Conservation (phyloP, 371 early-diverging fungal genomes). For the Capillidium rhysosporum region DNA sequence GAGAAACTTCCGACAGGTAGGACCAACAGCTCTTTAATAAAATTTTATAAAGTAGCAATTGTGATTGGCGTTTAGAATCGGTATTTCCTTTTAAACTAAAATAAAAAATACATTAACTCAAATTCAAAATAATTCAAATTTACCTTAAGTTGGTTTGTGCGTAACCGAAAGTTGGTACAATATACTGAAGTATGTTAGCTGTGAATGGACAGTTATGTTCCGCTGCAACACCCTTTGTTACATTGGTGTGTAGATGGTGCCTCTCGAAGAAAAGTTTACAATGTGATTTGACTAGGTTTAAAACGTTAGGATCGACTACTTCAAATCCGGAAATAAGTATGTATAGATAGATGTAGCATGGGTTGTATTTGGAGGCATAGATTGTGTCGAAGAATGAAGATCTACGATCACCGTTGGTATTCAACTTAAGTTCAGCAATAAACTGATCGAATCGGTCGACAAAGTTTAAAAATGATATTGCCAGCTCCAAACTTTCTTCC, state of each 20-base stretch:
- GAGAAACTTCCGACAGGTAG: no score
- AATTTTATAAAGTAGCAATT: no score
- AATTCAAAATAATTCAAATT: neutral
- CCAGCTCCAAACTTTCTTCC: constrained; percentile 10
- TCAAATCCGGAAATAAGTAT: constrained; percentile 3
- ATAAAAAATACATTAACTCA: no score
- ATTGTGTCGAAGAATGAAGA: neutral
- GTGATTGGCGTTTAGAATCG: no score
- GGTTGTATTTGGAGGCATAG: neutral
- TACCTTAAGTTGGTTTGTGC: neutral
- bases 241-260: neutral
- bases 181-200: neutral
- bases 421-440: constrained; percentile 5
- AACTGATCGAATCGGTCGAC: constrained; percentile 8
- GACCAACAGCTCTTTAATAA: no score
- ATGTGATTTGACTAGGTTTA: neutral
- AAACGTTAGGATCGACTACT: neutral
- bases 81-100: no score
- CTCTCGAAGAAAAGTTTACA: neutral
- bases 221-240: neutral
- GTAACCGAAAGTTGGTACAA: neutral
- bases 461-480: constrained; percentile 7
- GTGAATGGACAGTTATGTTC: neutral
- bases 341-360: neutral
- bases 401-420: neutral